Base-by-base conservation (phyloP, 2,329 filamentous ascomycete genomes). In the Onygenales sp. region DNA sequence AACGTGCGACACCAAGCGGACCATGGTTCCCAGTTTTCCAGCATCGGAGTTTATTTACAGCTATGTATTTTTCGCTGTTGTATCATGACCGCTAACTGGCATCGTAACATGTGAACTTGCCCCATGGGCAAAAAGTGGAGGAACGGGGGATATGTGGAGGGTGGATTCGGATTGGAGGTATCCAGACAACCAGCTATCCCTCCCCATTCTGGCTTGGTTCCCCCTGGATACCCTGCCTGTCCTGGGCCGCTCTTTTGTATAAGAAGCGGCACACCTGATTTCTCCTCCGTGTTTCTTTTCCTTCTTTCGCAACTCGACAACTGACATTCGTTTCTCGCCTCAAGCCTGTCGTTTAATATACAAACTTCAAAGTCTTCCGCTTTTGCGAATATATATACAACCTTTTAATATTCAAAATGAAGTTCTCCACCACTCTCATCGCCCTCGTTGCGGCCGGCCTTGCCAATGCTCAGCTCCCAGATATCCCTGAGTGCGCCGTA, bases 401-500 rank as follows among this genome's bases (percentile, higher is more conserved):
- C 21, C 36, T 21, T 53, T 33, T 21, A 21, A 46, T 35, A 46
- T 53, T 57, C 58, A 68, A 61, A 50, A 71, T 71, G 69, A 62
- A 68, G 54, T 64, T 69, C 60, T 62, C 60, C 14, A 56, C 58
- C 55, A 55, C 61, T 47, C 43, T 67, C 35, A 53, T 72, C 61
- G 60, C 70, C 54, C 58, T 76, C 54, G 67, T 72, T 59, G 62
- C 72, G 61, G 71, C 73, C 64, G 63, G 69, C 54, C 66, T 77
- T 57, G 74, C 68, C 64, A 64, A 66, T 54, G 73, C 74, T 54
- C 75, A 78, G 67, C 62, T 75, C 35, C 65, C 67, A 43, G 59
- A 74, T 57, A 66, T 78, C 44, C 75, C 75, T 5, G 43, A 49
- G 9, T 78, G 75, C 67, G 71, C 75, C 51, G 75, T 78, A 72